These are phyloP conservation scores for Ocimum tenuiflorum DNA, from an alignment of 257 asterid genomes.

Conservation along the genomic window DNA sequence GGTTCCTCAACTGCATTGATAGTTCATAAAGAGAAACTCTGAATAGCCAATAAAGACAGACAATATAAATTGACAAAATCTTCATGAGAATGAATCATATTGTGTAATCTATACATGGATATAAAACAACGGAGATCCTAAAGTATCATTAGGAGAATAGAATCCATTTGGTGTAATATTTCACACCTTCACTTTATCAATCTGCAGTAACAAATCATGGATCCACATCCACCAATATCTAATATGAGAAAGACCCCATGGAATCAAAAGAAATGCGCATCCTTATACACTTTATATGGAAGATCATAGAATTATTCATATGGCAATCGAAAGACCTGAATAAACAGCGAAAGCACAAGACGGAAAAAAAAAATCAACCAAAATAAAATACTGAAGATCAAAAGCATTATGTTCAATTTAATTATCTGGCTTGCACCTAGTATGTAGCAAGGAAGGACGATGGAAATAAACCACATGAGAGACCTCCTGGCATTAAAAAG, in stretches of 20 bases:
- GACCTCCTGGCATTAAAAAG: background rate
- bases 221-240: background rate
- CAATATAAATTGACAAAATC: background rate
- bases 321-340: background rate
- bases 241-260: background rate
- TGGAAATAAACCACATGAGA: background rate
- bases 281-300: too few species aligned
- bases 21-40: background rate
- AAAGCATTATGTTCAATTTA: background rate
- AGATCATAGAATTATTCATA: background rate
- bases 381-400: background rate
- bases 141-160: too few species aligned
- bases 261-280: background rate
- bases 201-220: background rate
- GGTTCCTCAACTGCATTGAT: constrained; percentile 49
- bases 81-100: too few species aligned
- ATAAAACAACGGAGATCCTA: too few species aligned
- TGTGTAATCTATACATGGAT: too few species aligned
- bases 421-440: constrained; percentile 1
- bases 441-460: background rate
- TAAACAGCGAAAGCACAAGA: background rate
- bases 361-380: background rate
- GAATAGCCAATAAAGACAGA: background rate
- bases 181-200: background rate
- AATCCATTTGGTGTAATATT: too few species aligned